Conservation (phyloP, 257 asterid genomes). For the Cruciata laevipes region DNA sequence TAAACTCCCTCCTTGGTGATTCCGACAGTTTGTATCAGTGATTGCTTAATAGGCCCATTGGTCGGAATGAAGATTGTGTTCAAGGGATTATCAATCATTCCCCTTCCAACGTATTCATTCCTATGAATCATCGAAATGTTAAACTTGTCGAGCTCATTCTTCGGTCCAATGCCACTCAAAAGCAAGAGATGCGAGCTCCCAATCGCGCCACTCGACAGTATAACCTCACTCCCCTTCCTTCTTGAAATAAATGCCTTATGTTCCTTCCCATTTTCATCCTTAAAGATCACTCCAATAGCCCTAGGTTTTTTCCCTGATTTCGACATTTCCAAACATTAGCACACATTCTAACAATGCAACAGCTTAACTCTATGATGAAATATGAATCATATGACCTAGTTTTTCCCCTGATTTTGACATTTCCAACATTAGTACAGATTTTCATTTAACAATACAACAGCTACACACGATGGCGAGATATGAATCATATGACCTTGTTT, state of each 20-base stretch:
- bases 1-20: conserved; percentile 83
- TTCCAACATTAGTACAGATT: no score
- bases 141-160: conserved; percentile 49
- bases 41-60: conserved; percentile 48
- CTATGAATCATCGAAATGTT: conserved; percentile 63
- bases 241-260: conserved; percentile 70
- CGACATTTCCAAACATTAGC: no score
- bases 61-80: conserved; percentile 82
- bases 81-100: conserved; percentile 77
- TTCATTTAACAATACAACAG: no score
- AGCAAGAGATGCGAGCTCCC: conserved; percentile 94
- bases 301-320: conserved; percentile 57
- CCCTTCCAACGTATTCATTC: conserved; percentile 65
- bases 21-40: conserved; percentile 86
- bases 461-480: no score
- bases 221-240: conserved; percentile 57
- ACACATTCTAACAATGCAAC: no score
- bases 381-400: no score
- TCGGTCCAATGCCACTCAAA: conserved; percentile 89
- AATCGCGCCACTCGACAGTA: conserved; percentile 80
- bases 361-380: no score
- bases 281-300: conserved; percentile 76
- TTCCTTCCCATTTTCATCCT: conserved; percentile 62
- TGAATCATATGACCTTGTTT: no score
- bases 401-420: no score